phyloP scores from a whole-genome alignment of 768 basidiomycete species.

The Boletus bicolor region DNA sequence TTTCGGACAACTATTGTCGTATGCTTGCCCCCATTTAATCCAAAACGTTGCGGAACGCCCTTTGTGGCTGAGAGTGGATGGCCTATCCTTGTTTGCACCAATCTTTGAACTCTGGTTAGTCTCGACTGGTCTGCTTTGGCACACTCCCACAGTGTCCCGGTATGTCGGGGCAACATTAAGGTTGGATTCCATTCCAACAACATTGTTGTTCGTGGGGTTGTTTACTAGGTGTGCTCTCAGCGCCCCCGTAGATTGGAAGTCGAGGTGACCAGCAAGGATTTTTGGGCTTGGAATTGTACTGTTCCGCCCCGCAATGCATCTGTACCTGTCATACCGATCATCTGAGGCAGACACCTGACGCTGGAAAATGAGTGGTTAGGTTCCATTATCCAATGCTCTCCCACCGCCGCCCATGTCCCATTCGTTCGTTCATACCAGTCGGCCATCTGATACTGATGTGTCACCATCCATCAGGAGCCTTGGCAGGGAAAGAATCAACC shows the following conservation, averaged over 20 bases:
- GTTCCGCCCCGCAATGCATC: not conserved
- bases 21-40: constrained; percentile 19
- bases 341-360: not conserved
- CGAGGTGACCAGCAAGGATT: not conserved
- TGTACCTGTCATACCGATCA: not conserved
- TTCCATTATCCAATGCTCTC: not conserved
- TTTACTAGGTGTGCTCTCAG: not conserved
- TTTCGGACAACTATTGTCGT: constrained; percentile 18
- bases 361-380: not conserved
- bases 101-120: not conserved
- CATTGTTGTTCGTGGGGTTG: not conserved
- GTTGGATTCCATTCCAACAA: too few relatives aligned
- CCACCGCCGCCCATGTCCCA: not conserved
- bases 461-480: not conserved
- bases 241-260: not conserved
- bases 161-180: not conserved
- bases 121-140: not conserved
- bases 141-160: not conserved
- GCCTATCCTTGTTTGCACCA: not conserved
- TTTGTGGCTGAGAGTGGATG: not conserved
- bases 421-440: not conserved
- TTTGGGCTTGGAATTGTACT: not conserved
- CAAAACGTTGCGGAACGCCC: constrained; percentile 10
- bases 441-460: not conserved
- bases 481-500: not conserved